Evolutionary conservation across 345 rosid species (phyloP), one percentile per base, ranked within the genome.

Genomic region (Linum lewisii): DNA sequence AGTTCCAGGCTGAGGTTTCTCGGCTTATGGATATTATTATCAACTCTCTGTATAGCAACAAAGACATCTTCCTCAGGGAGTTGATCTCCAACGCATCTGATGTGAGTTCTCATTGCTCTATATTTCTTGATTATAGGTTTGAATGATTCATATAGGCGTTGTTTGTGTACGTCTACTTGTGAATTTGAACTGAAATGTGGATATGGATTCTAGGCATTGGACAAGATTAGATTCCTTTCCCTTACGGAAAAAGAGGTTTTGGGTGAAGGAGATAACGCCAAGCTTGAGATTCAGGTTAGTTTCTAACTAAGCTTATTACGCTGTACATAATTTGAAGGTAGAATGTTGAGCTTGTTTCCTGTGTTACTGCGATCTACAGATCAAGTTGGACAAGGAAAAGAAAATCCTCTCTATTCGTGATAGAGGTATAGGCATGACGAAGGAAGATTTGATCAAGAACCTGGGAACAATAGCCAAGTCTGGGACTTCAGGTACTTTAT

Each of bases 1-100:
- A 89, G 80, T 93, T 93, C 81, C 99, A 93, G 64, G 99, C 99
- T 51, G 99, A 93, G 85, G 99, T 89, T 50, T 93, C 99, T 62
- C 80, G 99, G 83, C 97, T 87, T 45, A 89, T 93, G 99, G 99
- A 93, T 57, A 93, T 93, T 66, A 72, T 93, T 52, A 82, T 93
- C 76, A 93, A 93, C 84, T 93, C 99, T 68, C 95, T 93, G 14
- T 89, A 93, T 73, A 93, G 99, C 64, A 93, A 93, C 75, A 93
- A 89, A 76, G 99, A 93, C 36, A 93, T 93, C 69, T 93, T 89
- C 95, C 75, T 93, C 2, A 85, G 97, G 78, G 97, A 93, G 75
- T 75, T 89, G 83, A 93, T 93, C 64, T 93, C 99, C 51, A 93
- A 93, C 67, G 99, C 99, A 51, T 93, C 97, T 71, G 99, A 93